Evolutionary conservation across 2,329 filamentous ascomycete species (phyloP), one percentile per base, ranked within the genome.

Genomic region (Raffaelea ambrosiae): DNA sequence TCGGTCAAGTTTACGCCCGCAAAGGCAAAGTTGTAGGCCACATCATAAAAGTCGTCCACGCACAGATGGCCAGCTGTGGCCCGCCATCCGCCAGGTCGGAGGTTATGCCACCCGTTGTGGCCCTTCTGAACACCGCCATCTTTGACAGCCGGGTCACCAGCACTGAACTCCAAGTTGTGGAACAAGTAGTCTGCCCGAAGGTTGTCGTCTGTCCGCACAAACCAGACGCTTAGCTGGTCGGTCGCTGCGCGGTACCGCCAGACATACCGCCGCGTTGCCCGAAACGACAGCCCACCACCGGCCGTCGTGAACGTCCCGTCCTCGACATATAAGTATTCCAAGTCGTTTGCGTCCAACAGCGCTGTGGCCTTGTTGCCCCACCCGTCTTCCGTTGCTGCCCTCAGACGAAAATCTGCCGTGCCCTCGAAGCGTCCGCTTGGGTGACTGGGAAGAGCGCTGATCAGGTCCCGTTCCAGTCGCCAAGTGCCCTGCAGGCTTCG

Each of bases 181-280:
- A 90, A 91, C 19, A 89, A 66, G 53, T 88, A 85, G 58, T 88
- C 85, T 0, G 82, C 81, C 14, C 72, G 72, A 47, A 69, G 69
- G 16, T 71, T 63, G 53, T 86, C 81, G 16, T 84, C 77, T 1
- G 75, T 70, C 53, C 81, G 79, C 36, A 79, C 79, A 55, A 89
- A 89, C 85, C 85, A 90, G 1, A 85, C 80, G 51, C 78, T 84
- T 20, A 90, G 66, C 23, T 61, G 63, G 56, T 88, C 84, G 1
- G 58, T 66, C 10, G 49, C 56, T 53, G 83, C 80, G 40, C 78
- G 69, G 57, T 88, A 89, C 0, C 85, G 76, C 70, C 85, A 89
- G 1, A 87, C 71, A 57, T 90, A 90, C 11, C 84, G 75, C 20
- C 81, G 69, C 11, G 72, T 79, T 0, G 81, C 82, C 16, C 68